A percentile compares a stretch with the other conserved stretches of the same genome.
These are phyloP conservation scores for Penicillium paneum DNA, from an alignment of 2,329 filamentous ascomycete genomes.

Conservation along the genomic window DNA sequence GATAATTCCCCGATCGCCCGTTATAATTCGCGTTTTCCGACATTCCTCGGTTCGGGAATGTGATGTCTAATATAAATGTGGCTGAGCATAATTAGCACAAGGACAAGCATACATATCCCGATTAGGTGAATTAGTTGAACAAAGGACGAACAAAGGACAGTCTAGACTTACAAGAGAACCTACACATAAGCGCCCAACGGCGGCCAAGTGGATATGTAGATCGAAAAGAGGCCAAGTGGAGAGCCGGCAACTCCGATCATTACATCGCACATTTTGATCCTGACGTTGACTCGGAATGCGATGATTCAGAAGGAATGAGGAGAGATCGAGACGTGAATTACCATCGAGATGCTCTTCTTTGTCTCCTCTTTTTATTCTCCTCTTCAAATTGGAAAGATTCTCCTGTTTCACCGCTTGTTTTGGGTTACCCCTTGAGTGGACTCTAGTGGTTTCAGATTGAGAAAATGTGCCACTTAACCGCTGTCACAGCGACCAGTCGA, in stretches of 20 bases:
- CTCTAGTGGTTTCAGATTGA: conserved; percentile 6
- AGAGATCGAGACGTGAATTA: neutral
- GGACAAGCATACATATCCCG: neutral
- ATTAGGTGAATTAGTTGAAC: neutral
- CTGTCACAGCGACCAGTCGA: conserved; percentile 4
- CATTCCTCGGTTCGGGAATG: neutral
- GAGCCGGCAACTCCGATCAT: neutral
- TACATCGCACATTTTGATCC: neutral
- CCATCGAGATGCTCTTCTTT: neutral
- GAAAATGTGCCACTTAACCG: neutral
- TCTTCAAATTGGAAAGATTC: neutral
- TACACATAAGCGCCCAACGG: neutral
- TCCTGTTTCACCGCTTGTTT: conserved; percentile 6
- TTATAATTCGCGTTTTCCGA: neutral
- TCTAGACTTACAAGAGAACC: neutral
- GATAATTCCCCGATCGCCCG: neutral
- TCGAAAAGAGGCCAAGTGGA: neutral
- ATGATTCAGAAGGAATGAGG: neutral
- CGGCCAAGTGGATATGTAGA: neutral
- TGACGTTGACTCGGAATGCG: neutral
- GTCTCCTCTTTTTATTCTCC: neutral
- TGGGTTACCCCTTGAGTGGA: neutral
- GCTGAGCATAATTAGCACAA: neutral
- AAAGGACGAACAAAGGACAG: neutral
- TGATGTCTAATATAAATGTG: neutral